Conservation (phyloP, 768 basidiomycete genomes). For the Termitomyces titanicus region DNA sequence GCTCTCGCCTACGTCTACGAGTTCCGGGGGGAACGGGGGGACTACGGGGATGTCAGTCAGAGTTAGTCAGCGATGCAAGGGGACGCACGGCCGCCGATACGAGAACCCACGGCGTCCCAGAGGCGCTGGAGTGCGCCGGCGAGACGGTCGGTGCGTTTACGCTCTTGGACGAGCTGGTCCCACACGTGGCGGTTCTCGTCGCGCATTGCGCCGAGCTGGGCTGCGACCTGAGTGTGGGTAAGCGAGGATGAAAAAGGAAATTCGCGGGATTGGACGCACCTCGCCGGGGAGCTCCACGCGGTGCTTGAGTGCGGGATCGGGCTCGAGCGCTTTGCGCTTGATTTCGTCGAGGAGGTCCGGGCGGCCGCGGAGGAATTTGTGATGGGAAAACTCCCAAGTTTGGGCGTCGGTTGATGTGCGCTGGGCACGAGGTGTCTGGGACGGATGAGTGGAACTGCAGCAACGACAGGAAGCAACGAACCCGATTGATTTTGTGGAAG, state of each 20-base stretch:
- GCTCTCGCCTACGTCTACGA: slow-evolving; percentile 49
- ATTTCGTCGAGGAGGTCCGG: slow-evolving; percentile 83
- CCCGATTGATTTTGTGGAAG: slow-evolving; percentile 91
- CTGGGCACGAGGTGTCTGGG: slow-evolving; percentile 77
- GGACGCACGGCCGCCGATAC: slow-evolving; percentile 49
- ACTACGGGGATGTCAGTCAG: slow-evolving; percentile 23
- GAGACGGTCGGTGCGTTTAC: slow-evolving; percentile 58
- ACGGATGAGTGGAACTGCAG: not conserved
- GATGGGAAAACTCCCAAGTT: slow-evolving; percentile 88
- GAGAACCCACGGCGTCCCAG: slow-evolving; percentile 59
- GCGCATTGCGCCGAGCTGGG: slow-evolving; percentile 64
- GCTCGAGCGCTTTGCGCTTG: slow-evolving; percentile 81
- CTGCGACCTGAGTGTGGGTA: slow-evolving; percentile 39
- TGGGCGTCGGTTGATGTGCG: slow-evolving; percentile 78
- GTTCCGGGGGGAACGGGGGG: slow-evolving; percentile 45
- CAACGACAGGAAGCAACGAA: slow-evolving; percentile 27
- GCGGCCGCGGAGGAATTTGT: slow-evolving; percentile 78
- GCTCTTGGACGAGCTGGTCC: slow-evolving; percentile 52
- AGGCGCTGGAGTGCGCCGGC: slow-evolving; percentile 54
- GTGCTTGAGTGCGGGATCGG: slow-evolving; percentile 67
- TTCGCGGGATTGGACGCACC: too few species aligned
- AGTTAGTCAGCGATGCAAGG: not conserved
- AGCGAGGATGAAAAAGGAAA: slow-evolving; percentile 8
- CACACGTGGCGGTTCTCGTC: slow-evolving; percentile 69
- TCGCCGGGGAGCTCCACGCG: slow-evolving; percentile 81